Conservation (phyloP, 2,329 filamentous ascomycete genomes). For the Fonsecaea erecta region DNA sequence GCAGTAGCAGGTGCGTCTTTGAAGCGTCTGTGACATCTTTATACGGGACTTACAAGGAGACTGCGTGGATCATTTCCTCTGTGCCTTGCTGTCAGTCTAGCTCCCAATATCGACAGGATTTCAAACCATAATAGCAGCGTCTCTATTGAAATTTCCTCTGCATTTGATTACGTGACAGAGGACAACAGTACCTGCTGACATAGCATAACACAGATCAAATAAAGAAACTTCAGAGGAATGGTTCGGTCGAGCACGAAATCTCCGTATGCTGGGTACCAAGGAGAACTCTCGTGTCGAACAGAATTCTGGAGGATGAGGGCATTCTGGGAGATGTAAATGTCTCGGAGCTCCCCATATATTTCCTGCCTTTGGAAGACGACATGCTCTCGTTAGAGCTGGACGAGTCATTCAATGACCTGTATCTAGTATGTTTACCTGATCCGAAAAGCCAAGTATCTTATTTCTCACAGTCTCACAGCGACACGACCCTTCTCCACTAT, state of each 20-base stretch:
- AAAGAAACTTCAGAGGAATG: conserved; percentile 83
- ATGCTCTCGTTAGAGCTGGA: conserved; percentile 88
- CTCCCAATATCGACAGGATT: conserved; percentile 26
- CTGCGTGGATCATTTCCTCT: conserved; percentile 26
- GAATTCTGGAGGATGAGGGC: conserved; percentile 88
- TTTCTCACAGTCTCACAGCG: conserved; percentile 52
- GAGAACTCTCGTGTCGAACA: conserved; percentile 87
- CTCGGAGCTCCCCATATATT: conserved; percentile 82
- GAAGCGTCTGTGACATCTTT: conserved; percentile 37
- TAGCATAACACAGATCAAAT: conserved; percentile 72
- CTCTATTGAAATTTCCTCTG: conserved; percentile 45
- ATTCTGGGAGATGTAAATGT: conserved; percentile 92
- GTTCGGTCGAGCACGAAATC: conserved; percentile 90
- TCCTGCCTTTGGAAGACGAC: conserved; percentile 90
- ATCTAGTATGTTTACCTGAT: conserved; percentile 61
- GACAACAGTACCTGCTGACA: conserved; percentile 64
- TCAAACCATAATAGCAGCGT: conserved; percentile 43
- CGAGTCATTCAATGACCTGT: conserved; percentile 83
- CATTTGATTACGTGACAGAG: conserved; percentile 50
- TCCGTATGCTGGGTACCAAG: conserved; percentile 96
- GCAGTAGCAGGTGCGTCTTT: conserved; percentile 79
- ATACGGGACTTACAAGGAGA: conserved; percentile 31
- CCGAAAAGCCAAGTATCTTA: not conserved
- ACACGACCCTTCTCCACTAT: conserved; percentile 90
- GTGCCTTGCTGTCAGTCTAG: conserved; percentile 34